These are phyloP conservation scores for Paecilomyces formosus DNA, from an alignment of 2,329 filamentous ascomycete species.

Conservation along the genomic window DNA sequence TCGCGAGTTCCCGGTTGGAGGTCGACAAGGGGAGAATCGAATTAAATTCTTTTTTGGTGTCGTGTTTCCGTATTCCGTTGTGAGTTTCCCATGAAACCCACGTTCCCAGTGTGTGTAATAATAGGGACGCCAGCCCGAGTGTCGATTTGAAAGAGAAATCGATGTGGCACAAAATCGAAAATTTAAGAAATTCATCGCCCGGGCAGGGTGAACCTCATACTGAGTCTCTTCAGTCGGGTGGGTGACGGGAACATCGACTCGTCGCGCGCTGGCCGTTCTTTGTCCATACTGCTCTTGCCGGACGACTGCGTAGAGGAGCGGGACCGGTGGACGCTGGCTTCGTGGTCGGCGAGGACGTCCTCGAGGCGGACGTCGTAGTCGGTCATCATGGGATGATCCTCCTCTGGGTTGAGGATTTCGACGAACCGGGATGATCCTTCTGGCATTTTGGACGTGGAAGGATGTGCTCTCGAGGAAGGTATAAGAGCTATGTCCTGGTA, in stretches of 20 bases:
- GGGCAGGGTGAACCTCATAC: not conserved
- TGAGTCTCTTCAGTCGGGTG: not conserved
- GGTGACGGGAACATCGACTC: not conserved
- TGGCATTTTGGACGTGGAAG: constrained; percentile 13
- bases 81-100: not conserved
- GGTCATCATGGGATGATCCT: constrained; percentile 24
- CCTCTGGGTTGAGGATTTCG: constrained; percentile 35
- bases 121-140: not conserved
- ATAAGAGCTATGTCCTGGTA: not conserved
- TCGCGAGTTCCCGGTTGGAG: not conserved
- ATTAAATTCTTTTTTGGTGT: not conserved
- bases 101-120: not conserved
- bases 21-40: not conserved
- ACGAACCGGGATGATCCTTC: constrained; percentile 36
- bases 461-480: not conserved
- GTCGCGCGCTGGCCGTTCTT: constrained; percentile 8
- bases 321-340: constrained; percentile 27
- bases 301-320: constrained; percentile 30
- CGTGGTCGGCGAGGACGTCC: constrained; percentile 34
- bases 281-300: constrained; percentile 23
- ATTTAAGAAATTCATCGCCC: not conserved
- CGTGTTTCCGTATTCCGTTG: not conserved
- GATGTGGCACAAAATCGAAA: not conserved
- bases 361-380: constrained; percentile 36
- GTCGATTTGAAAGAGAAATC: not conserved